Conservation (phyloP, 2,329 filamentous ascomycete species). For the Bipolaris sorokiniana region DNA sequence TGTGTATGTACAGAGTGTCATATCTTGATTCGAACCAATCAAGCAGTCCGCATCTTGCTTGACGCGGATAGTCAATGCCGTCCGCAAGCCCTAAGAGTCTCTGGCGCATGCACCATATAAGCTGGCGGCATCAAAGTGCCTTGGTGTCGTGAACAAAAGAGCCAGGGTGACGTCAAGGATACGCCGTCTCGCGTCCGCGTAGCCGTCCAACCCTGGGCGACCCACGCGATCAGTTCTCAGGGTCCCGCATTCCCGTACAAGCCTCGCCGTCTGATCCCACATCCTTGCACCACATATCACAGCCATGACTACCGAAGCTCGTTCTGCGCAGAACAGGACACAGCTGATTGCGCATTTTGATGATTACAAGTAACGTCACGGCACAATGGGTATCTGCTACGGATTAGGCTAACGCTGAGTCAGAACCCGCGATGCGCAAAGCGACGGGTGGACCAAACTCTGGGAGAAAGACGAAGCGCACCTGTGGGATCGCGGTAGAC, state of each 20-base stretch:
- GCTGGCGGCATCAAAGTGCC: neutral
- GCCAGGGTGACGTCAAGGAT: conserved; percentile 14
- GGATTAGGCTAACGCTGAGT: conserved; percentile 3
- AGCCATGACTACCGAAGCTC: conserved; percentile 20
- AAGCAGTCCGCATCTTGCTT: neutral
- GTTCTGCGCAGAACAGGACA: conserved; percentile 17
- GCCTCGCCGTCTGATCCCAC: conserved; percentile 6
- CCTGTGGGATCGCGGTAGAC: conserved; percentile 61
- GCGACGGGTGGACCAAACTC: conserved; percentile 56
- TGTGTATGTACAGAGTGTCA: neutral
- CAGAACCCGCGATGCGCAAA: conserved; percentile 21
- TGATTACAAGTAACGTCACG: conserved; percentile 14
- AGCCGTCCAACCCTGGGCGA: conserved; percentile 2
- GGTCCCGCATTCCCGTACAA: neutral
- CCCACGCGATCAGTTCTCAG: neutral
- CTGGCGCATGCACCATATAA: neutral
- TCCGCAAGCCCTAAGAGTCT: neutral
- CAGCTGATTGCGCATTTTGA: conserved; percentile 20
- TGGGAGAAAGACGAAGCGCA: conserved; percentile 59
- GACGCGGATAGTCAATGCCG: neutral
- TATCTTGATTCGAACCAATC: neutral
- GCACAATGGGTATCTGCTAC: neutral
- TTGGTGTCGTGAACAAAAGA: conserved; percentile 3
- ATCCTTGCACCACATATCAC: neutral
- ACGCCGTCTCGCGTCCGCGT: conserved; percentile 1